Evolutionary conservation across 441 rosid species (phyloP).

Genomic region (Populus tomentosa): DNA sequence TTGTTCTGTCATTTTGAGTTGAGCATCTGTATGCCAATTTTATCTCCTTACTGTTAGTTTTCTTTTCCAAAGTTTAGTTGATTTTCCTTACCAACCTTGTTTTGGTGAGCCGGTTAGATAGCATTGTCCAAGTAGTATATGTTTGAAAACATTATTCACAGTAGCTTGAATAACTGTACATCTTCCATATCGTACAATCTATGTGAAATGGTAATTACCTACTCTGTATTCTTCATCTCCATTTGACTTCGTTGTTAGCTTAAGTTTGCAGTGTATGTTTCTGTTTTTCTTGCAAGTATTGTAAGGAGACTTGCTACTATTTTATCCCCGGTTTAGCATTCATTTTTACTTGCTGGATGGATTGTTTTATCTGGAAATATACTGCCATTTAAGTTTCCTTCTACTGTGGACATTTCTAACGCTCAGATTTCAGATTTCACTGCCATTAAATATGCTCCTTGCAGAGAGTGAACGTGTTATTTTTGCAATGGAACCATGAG

Average conservation of each 20-base stretch:
- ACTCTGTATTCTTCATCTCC: background rate
- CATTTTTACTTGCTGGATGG: background rate
- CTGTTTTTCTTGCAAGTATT: background rate
- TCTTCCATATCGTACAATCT: conserved; percentile 14
- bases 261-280: background rate
- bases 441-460: conserved; percentile 1
- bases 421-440: background rate
- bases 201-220: conserved; percentile 32
- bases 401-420: background rate
- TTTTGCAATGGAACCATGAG: conserved; percentile 30
- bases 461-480: conserved; percentile 47
- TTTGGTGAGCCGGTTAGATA: conserved; percentile 3
- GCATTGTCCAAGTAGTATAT: conserved; percentile 7
- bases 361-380: background rate
- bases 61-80: background rate
- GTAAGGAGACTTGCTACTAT: background rate
- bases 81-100: background rate
- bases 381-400: background rate
- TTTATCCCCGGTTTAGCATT: background rate
- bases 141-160: conserved; percentile 25
- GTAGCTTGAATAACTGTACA: conserved; percentile 19
- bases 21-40: background rate
- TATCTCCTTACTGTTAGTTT: background rate
- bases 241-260: conserved; percentile 1
- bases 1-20: background rate